phyloP scores from a whole-genome alignment of 2,329 filamentous ascomycete genomes.

The Pyricularia sp. region DNA sequence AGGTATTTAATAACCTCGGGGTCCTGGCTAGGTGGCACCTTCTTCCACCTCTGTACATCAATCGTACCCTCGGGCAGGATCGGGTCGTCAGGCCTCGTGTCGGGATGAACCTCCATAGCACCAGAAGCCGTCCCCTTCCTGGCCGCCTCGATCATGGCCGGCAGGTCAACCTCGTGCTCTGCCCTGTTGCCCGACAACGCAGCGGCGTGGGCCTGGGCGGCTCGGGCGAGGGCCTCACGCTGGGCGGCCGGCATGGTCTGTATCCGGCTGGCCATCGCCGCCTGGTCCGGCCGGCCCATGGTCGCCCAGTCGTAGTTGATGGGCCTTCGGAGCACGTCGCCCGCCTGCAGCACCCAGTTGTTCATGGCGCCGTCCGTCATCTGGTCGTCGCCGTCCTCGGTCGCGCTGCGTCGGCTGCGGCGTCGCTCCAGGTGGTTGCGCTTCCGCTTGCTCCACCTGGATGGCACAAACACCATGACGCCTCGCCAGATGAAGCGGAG shows the following conservation, averaged over 20 bases:
- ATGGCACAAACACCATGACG: conserved; percentile 10
- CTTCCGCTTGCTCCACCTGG: conserved; percentile 11
- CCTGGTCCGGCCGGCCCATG: conserved; percentile 12
- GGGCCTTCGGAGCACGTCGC: conserved; percentile 13
- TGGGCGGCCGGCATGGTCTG: conserved; percentile 14
- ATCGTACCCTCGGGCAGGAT: conserved; percentile 19
- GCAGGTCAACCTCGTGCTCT: conserved; percentile 10
- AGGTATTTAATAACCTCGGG: conserved; percentile 6
- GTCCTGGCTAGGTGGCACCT: conserved; percentile 31
- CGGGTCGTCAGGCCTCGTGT: conserved; percentile 28
- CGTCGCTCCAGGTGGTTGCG: conserved; percentile 4
- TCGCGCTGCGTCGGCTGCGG: neutral
- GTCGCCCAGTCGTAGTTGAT: conserved; percentile 16
- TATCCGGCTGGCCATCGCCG: conserved; percentile 2
- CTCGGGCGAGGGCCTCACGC: conserved; percentile 11
- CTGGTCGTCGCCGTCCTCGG: conserved; percentile 5
- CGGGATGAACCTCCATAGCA: conserved; percentile 28
- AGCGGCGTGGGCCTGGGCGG: conserved; percentile 4
- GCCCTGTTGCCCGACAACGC: conserved; percentile 4
- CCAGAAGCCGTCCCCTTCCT: conserved; percentile 15
- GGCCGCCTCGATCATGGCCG: conserved; percentile 8
- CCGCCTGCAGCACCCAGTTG: conserved; percentile 15
- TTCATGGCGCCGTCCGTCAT: conserved; percentile 10
- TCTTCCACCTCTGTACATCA: conserved; percentile 9
- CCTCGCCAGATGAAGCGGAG: conserved; percentile 16